These are phyloP conservation scores for Artemisia annua DNA, from an alignment of 129 eudicot genomes.

Conservation along the genomic window DNA sequence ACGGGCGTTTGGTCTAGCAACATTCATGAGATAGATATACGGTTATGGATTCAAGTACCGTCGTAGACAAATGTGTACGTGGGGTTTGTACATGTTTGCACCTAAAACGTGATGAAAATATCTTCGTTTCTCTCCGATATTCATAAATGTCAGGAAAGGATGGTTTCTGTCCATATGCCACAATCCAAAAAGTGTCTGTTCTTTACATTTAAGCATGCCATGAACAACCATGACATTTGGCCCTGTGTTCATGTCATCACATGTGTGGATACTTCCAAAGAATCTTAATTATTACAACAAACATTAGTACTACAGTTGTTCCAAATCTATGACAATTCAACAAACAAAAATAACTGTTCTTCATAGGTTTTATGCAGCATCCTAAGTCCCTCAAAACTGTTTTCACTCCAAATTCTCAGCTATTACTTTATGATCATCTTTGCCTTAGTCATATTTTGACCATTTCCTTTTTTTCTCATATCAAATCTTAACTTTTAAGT, in stretches of 20 bases:
- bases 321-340: slow-evolving; percentile 22
- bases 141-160: slow-evolving; percentile 26
- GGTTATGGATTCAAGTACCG: neutral
- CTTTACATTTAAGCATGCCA: slow-evolving; percentile 17
- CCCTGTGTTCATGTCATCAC: slow-evolving; percentile 30
- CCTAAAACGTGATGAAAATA: neutral
- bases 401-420: slow-evolving; percentile 31
- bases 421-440: slow-evolving; percentile 11
- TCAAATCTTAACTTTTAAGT: slow-evolving; percentile 1
- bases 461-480: slow-evolving; percentile 6
- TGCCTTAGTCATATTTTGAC: slow-evolving; percentile 25
- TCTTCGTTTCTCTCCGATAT: neutral
- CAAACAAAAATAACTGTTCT: slow-evolving; percentile 7
- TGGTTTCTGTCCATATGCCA: slow-evolving; percentile 33
- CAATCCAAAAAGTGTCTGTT: slow-evolving; percentile 22
- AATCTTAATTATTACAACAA: slow-evolving; percentile 27
- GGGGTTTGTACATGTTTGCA: neutral
- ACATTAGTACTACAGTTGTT: slow-evolving; percentile 10
- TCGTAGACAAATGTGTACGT: no score
- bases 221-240: slow-evolving; percentile 5
- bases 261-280: slow-evolving; percentile 27
- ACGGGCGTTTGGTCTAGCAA: no score
- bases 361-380: slow-evolving; percentile 18
- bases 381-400: slow-evolving; percentile 22
- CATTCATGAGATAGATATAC: no score